Evolutionary conservation across 2,329 filamentous ascomycete species (phyloP).

Genomic region (Cladosporium oxysporum): DNA sequence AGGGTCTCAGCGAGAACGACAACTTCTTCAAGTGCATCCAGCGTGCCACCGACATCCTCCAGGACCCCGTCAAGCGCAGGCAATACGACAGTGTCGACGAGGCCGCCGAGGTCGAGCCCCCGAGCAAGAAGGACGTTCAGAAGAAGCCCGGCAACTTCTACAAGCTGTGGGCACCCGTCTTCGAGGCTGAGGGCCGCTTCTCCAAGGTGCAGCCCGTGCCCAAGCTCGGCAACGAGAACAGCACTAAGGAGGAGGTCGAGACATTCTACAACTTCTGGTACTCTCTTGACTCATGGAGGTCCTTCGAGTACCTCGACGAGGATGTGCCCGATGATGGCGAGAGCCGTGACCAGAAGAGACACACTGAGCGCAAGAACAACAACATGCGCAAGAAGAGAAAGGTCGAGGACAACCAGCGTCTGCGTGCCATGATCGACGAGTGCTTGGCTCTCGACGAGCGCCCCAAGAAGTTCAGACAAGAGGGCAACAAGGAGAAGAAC

Average conservation of each 20-base stretch:
- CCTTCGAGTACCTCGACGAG: conserved; percentile 98
- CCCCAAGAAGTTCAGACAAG: conserved; percentile 95
- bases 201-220: conserved; percentile 89
- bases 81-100: conserved; percentile 98
- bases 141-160: conserved; percentile 79
- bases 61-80: conserved; percentile 86
- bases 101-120: conserved; percentile 86
- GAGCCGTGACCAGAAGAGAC: conserved; percentile 97
- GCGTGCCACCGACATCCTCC: conserved; percentile 90
- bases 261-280: conserved; percentile 99
- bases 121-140: conserved; percentile 83
- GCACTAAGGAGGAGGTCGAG: conserved; percentile 86
- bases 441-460: conserved; percentile 83
- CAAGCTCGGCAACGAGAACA: conserved; percentile 78
- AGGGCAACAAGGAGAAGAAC: conserved; percentile 91
- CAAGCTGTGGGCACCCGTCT: conserved; percentile 89
- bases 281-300: conserved; percentile 97
- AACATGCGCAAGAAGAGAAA: conserved; percentile 99
- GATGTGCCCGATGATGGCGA: conserved; percentile 98
- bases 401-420: conserved; percentile 90
- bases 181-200: conserved; percentile 91
- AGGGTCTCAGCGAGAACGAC: conserved; percentile 85
- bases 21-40: conserved; percentile 99
- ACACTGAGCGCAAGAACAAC: conserved; percentile 97
- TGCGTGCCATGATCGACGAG: conserved; percentile 88